Base-by-base conservation (phyloP, 2,329 filamentous ascomycete genomes). In the Cladosporium sphaerospermum region DNA sequence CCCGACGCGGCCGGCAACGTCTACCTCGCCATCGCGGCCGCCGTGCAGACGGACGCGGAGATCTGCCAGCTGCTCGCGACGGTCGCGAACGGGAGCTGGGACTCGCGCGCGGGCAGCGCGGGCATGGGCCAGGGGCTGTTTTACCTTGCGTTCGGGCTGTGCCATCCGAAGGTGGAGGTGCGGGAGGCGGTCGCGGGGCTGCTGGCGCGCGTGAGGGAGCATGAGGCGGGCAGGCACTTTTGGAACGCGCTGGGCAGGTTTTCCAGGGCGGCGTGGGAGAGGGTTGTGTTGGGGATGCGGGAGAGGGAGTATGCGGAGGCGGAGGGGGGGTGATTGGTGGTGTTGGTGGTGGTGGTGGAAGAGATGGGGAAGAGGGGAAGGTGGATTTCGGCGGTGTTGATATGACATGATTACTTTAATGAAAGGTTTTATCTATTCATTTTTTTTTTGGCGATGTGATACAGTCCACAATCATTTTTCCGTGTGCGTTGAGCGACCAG, bases 191-290 rank as follows among this genome's bases (percentile, higher is more conserved):
- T 89, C 2, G 85, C 89, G 1, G 88, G 88, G 56, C 73, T 99
- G 34, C 71, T 99, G 18, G 89, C 92, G 60, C 80, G 90, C 18
- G 84, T 99, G 52, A 81, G 84, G 60, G 84, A 86, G 54, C 92
- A 99, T 70, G 87, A 95, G 65, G 93, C 90, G 9, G 93, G 93
- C 1, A 81, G 90, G 64, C 89, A 97, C 71, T 97, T 93, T 79
- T 99, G 92, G 89, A 83, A 80, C 59, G 82, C 83, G 31, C 74
- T 99, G 45, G 93, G 90, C 54, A 79, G 89, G 42, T 99, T 96
- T 66, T 86, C 91, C 61, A 95, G 92, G 71, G 72, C 95, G 58
- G 92, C 88, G 3, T 96, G 86, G 64, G 84, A 86, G 60, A 80
- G 92, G 45, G 83, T 95, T 45, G 84, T 86, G 67, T 80, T 47